Evolutionary conservation across 768 basidiomycete species (phyloP).

Genomic region (Favolaschia claudopus): DNA sequence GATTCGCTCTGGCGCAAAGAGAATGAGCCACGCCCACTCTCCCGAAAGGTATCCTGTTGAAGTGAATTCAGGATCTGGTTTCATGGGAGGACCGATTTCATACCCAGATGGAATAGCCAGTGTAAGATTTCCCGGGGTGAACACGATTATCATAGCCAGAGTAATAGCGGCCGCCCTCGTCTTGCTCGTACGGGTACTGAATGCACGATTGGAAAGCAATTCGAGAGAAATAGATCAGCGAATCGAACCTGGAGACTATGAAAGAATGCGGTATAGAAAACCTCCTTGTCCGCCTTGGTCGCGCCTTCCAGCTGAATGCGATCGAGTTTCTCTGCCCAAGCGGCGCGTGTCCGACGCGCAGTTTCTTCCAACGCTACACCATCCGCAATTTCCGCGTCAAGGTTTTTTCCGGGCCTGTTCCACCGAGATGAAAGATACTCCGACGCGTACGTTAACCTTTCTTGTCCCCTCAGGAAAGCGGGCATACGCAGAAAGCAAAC

Average conservation of each 20-base stretch:
- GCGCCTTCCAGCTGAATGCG: slow-evolving; percentile 50
- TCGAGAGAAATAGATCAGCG: not conserved
- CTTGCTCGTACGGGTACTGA: slow-evolving; percentile 81
- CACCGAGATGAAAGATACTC: slow-evolving; percentile 67
- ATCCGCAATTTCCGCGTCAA: slow-evolving; percentile 56
- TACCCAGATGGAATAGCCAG: slow-evolving; percentile 84
- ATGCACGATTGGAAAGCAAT: not conserved
- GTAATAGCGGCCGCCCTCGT: slow-evolving; percentile 73
- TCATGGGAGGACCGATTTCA: slow-evolving; percentile 20
- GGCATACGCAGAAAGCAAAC: slow-evolving; percentile 51
- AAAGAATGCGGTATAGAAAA: slow-evolving; percentile 53
- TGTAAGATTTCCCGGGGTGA: slow-evolving; percentile 74
- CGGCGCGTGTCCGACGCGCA: slow-evolving; percentile 45
- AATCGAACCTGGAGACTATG: slow-evolving; percentile 35
- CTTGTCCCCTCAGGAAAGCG: slow-evolving; percentile 38
- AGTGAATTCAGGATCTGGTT: not conserved
- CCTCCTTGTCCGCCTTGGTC: slow-evolving; percentile 44
- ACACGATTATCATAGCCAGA: slow-evolving; percentile 77
- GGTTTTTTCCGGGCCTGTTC: slow-evolving; percentile 59
- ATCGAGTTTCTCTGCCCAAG: slow-evolving; percentile 59
- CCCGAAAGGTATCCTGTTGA: slow-evolving; percentile 76
- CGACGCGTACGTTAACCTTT: slow-evolving; percentile 58
- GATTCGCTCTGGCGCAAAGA: slow-evolving; percentile 80
- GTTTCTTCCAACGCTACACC: slow-evolving; percentile 51
- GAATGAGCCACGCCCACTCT: slow-evolving; percentile 79